These are phyloP conservation scores for Moniliophthora roreri DNA, from an alignment of 1,284 basidiomycete species.

Conservation along the genomic window DNA sequence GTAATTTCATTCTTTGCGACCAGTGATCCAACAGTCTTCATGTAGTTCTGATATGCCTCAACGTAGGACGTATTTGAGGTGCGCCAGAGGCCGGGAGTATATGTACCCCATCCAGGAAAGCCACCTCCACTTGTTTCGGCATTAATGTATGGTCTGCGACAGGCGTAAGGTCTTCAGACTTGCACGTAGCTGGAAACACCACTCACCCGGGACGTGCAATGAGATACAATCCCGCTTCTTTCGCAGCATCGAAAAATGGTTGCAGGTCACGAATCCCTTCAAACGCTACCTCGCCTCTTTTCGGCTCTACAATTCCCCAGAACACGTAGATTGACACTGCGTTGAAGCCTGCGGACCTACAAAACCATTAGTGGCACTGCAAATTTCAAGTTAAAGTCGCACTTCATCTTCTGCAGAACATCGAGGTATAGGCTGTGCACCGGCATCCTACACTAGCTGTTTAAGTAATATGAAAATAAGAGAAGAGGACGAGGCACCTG, in stretches of 20 bases:
- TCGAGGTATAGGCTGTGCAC: conserved; percentile 42
- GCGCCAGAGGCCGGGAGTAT: conserved; percentile 44
- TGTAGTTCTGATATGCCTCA: conserved; percentile 41
- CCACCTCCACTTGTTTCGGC: conserved; percentile 54
- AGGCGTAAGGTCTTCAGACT: background rate
- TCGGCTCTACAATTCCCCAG: conserved; percentile 44
- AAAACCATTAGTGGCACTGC: background rate
- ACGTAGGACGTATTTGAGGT: conserved; percentile 43
- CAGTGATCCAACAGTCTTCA: conserved; percentile 36
- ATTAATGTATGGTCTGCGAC: conserved; percentile 47
- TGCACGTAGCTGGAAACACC: background rate
- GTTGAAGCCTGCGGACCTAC: conserved; percentile 40
- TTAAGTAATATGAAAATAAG: background rate
- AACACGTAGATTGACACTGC: conserved; percentile 47
- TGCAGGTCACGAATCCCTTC: conserved; percentile 47
- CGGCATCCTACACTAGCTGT: conserved; percentile 29
- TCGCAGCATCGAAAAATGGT: conserved; percentile 47
- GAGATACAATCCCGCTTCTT: conserved; percentile 44
- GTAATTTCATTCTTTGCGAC: conserved; percentile 52
- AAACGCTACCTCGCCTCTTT: conserved; percentile 43
- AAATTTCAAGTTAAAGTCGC: background rate
- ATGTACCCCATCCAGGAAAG: conserved; percentile 50
- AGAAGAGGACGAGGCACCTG: conserved; percentile 25
- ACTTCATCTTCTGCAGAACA: conserved; percentile 46
- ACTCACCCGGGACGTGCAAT: conserved; percentile 43